A percentile compares a stretch with the other conserved stretches of the same genome.
Conservation (phyloP, 129 eudicot species). For the Lonicera japonica region DNA sequence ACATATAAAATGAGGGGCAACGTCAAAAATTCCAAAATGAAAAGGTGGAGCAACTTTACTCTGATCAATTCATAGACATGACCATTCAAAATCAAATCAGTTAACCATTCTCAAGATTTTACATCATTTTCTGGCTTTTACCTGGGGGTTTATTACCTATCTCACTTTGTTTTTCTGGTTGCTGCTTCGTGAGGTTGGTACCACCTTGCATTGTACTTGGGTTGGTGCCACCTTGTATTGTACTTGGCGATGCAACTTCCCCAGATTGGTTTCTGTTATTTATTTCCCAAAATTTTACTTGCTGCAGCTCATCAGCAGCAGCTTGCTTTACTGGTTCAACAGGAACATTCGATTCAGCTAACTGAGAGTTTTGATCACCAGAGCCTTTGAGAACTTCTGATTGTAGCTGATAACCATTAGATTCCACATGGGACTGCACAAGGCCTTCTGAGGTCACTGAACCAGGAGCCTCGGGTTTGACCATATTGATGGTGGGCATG, state of each 20-base stretch:
- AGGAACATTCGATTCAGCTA: neutral
- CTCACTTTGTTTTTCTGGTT: slow-evolving; percentile 18
- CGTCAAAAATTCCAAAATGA: too few species aligned
- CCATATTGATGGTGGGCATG: neutral
- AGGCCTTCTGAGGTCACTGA: neutral
- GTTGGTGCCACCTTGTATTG: slow-evolving; percentile 7
- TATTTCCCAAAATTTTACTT: slow-evolving; percentile 7
- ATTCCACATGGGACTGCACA: slow-evolving; percentile 12
- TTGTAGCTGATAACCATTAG: slow-evolving; percentile 22
- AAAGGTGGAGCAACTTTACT: neutral
- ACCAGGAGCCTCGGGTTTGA: slow-evolving; percentile 11
- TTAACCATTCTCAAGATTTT: neutral
- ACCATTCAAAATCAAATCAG: neutral
- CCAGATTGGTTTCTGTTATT: slow-evolving; percentile 7
- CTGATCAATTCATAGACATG: neutral
- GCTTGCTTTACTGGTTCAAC: slow-evolving; percentile 1
- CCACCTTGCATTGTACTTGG: too few species aligned
- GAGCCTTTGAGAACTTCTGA: slow-evolving; percentile 5
- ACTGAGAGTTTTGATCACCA: neutral
- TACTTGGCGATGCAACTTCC: slow-evolving; percentile 1
- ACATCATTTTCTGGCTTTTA: neutral
- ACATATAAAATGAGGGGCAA: too few species aligned
- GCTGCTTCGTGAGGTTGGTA: slow-evolving; percentile 8
- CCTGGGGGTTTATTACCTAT: slow-evolving; percentile 21
- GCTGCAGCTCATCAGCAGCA: slow-evolving; percentile 1